Evolutionary conservation across 495 filamentous ascomycete species (phyloP).

Genomic region (Articulospora tetracladia): DNA sequence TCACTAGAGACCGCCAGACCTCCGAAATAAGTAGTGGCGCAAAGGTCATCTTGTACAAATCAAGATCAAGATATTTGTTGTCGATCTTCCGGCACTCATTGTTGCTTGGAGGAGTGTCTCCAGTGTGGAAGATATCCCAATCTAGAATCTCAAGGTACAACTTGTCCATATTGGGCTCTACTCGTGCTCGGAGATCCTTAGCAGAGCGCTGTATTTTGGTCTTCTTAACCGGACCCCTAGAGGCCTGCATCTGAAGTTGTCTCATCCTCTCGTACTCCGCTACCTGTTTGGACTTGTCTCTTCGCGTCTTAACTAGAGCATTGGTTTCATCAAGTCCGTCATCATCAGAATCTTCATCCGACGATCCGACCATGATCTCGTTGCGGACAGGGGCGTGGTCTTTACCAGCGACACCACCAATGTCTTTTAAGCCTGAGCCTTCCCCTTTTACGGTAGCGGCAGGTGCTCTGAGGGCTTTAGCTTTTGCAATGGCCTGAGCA

Average conservation of each 20-base stretch:
- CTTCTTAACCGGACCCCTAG: slow-evolving; percentile 74
- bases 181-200: slow-evolving; percentile 89
- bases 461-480: slow-evolving; percentile 55
- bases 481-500: slow-evolving; percentile 59
- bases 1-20: slow-evolving; percentile 92
- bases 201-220: slow-evolving; percentile 67
- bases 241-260: slow-evolving; percentile 41
- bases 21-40: slow-evolving; percentile 87
- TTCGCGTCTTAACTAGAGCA: slow-evolving; percentile 42
- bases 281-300: slow-evolving; percentile 41
- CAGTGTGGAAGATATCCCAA: slow-evolving; percentile 90
- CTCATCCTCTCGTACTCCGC: slow-evolving; percentile 51
- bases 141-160: slow-evolving; percentile 81
- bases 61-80: slow-evolving; percentile 68
- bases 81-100: slow-evolving; percentile 71
- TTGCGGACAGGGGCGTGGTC: slow-evolving; percentile 67
- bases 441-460: slow-evolving; percentile 60
- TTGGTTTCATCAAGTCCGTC: slow-evolving; percentile 45
- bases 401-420: slow-evolving; percentile 72
- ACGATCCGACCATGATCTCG: slow-evolving; percentile 89
- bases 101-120: slow-evolving; percentile 75
- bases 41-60: slow-evolving; percentile 83
- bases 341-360: slow-evolving; percentile 66
- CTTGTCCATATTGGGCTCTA: slow-evolving; percentile 82
- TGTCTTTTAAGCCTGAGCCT: slow-evolving; percentile 71